A percentile compares a stretch with the other conserved stretches of the same genome.
These are phyloP conservation scores for Cenococcum geophilum DNA, from an alignment of 495 filamentous ascomycete species.

Conservation along the genomic window DNA sequence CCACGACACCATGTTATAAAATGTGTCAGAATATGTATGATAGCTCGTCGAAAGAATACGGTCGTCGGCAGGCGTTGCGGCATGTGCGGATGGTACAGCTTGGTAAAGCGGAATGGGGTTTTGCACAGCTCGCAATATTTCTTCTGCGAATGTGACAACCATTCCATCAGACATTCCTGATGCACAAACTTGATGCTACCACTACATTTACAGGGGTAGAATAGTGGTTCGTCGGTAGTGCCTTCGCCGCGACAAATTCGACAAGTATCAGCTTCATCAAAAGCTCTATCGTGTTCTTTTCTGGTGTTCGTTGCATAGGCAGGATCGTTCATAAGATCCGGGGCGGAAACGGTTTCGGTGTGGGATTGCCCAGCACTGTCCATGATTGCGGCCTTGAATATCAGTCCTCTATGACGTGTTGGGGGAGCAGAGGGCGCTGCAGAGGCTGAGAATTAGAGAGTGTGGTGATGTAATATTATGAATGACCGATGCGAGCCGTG, in stretches of 20 bases:
- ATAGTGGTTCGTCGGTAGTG: slow-evolving; percentile 77
- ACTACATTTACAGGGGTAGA: slow-evolving; percentile 97
- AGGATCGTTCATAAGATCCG: slow-evolving; percentile 64
- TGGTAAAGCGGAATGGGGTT: slow-evolving; percentile 94
- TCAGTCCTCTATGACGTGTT: slow-evolving; percentile 4
- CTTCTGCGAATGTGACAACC: slow-evolving; percentile 95
- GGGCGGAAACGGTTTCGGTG: slow-evolving; percentile 17
- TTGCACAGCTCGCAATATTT: slow-evolving; percentile 99
- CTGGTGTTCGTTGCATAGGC: slow-evolving; percentile 42
- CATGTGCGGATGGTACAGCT: slow-evolving; percentile 92
- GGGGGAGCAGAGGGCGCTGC: not conserved
- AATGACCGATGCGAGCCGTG: not conserved
- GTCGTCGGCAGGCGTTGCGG: slow-evolving; percentile 69
- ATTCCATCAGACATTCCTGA: slow-evolving; percentile 96
- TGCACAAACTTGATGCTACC: slow-evolving; percentile 98
- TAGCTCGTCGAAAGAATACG: slow-evolving; percentile 70
- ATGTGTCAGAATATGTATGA: slow-evolving; percentile 62
- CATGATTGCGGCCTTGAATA: not conserved
- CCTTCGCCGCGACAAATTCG: slow-evolving; percentile 92
- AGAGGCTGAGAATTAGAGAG: not conserved
- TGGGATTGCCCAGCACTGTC: not conserved
- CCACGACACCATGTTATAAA: slow-evolving; percentile 70
- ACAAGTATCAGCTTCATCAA: slow-evolving; percentile 69
- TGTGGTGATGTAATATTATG: not conserved
- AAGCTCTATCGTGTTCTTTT: slow-evolving; percentile 12